Evolutionary conservation across 805 yeast genomes (phyloP), one percentile per base, ranked within the genome.

Genomic region (Starmerella sp.): DNA sequence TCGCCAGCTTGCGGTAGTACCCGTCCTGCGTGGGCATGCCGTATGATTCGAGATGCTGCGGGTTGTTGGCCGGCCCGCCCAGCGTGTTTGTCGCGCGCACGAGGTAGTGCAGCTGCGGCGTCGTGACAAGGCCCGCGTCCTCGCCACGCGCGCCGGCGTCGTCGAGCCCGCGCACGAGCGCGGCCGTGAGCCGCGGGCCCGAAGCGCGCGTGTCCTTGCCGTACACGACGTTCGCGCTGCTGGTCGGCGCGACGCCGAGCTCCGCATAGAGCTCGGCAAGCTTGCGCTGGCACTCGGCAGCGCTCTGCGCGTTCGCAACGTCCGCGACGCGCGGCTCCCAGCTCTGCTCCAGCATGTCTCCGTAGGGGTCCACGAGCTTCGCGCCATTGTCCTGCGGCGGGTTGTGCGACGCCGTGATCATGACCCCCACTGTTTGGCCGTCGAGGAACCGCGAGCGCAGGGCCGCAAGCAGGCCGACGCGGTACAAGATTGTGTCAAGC

Each of bases 321-420:
- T 69, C 65, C 1, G 96, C 86, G 14, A 95, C 96, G 58, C 80
- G 72, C 0, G 75, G 70, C 66, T 93, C 98, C 98, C 98, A 93
- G 6, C 75, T 63, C 53, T 81, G 80, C 54, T 79, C 84, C 62
- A 90, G 76, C 97, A 90, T 90, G 59, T 85, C 88, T 30, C 97
- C 97, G 66, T 77, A 71, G 0, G 97, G 97, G 62, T 91, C 97
- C 29, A 91, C 87, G n/a, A 93, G 75, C 70, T 91, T 91, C 51
- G 88, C 91, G 32, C 96, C 96, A 63, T 88, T 88, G 67, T 90
- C 97, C 43, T 74, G 74, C 0, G 97, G 95, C 0, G 96, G 96
- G 64, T 89, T 89, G 69, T 89, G 97, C 0, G 95, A 85, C 0
- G 96, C 97, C 1, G 97, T 93, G 65, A 93, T 83, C 97, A 93